These are phyloP conservation scores for Thuidium tamariscinum DNA, from an alignment of 225 moss, liverwort and hornwort genomes.

Conservation along the genomic window DNA sequence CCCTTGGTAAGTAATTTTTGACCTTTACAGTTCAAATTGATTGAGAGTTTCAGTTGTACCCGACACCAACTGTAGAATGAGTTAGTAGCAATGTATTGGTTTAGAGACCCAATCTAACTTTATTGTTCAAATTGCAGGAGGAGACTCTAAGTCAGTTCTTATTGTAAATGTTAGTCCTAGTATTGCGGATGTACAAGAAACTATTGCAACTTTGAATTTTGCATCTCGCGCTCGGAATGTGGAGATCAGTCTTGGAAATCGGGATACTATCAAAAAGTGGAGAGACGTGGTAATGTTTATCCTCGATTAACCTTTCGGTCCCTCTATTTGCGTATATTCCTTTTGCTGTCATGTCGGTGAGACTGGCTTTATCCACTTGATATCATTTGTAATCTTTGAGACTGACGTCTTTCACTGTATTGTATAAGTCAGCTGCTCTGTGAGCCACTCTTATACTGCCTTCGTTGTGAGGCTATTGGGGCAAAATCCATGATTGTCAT, in stretches of 20 bases:
- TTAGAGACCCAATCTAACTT: neutral
- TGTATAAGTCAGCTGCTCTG: neutral
- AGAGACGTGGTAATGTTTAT: constrained; percentile 37
- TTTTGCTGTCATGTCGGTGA: neutral
- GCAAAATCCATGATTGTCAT: neutral
- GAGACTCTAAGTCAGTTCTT: constrained; percentile 76
- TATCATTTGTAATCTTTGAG: neutral
- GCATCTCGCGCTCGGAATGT: constrained; percentile 67
- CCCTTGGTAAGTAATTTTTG: constrained; percentile 39
- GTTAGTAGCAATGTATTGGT: neutral
- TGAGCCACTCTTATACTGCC: neutral
- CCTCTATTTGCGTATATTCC: neutral
- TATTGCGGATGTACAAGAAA: constrained; percentile 62
- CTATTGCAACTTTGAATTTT: constrained; percentile 64
- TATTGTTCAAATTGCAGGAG: constrained; percentile 28
- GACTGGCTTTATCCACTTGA: neutral
- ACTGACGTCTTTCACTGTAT: neutral
- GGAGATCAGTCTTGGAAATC: constrained; percentile 34
- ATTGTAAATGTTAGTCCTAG: constrained; percentile 74
- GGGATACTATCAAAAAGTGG: constrained; percentile 61
- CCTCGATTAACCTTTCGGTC: neutral
- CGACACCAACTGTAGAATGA: neutral
- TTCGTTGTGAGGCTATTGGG: neutral
- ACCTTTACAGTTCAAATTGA: neutral
- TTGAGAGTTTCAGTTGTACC: neutral